Percentiles rank a stretch among this genome's conserved stretches.
Evolutionary conservation across 148 eudicot genomes (phyloP).

Genomic region (Rhododendron ovatum): DNA sequence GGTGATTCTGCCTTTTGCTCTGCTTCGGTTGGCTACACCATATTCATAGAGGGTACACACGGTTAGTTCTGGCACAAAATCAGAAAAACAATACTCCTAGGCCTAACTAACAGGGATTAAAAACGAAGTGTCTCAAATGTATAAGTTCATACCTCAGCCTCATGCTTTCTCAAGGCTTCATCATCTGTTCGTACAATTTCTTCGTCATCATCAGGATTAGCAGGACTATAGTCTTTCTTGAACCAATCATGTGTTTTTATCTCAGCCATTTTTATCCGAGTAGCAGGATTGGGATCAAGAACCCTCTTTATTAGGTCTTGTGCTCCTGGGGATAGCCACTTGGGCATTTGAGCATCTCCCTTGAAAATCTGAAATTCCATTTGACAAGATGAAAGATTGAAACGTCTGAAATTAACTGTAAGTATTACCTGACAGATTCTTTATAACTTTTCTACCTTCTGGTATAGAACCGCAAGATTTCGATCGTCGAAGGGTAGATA

Average conservation of each 20-base stretch:
- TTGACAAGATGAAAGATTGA: background rate
- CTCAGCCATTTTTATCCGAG: conserved; percentile 62
- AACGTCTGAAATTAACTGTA: background rate
- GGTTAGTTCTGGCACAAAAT: background rate
- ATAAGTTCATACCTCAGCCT: conserved; percentile 41
- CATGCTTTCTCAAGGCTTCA: conserved; percentile 46
- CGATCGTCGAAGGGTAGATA: conserved; percentile 89
- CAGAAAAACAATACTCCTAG: background rate
- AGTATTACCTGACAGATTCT: background rate
- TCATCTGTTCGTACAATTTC: conserved; percentile 47
- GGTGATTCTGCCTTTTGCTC: conserved; percentile 52
- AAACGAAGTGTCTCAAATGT: background rate
- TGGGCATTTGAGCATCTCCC: conserved; percentile 81
- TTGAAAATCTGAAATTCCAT: conserved; percentile 26
- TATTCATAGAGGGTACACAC: background rate
- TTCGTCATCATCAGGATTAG: conserved; percentile 45
- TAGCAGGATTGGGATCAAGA: conserved; percentile 82
- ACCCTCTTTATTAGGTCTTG: conserved; percentile 63
- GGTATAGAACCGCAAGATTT: conserved; percentile 87
- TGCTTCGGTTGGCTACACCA: conserved; percentile 41
- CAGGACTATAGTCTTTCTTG: conserved; percentile 57
- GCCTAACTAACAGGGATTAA: background rate
- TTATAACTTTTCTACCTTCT: conserved; percentile 49
- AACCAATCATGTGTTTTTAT: conserved; percentile 79
- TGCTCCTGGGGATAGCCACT: conserved; percentile 83